Evolutionary conservation across 2,329 filamentous ascomycete species (phyloP).

Genomic region (Lasiodiplodia hormozganensis): DNA sequence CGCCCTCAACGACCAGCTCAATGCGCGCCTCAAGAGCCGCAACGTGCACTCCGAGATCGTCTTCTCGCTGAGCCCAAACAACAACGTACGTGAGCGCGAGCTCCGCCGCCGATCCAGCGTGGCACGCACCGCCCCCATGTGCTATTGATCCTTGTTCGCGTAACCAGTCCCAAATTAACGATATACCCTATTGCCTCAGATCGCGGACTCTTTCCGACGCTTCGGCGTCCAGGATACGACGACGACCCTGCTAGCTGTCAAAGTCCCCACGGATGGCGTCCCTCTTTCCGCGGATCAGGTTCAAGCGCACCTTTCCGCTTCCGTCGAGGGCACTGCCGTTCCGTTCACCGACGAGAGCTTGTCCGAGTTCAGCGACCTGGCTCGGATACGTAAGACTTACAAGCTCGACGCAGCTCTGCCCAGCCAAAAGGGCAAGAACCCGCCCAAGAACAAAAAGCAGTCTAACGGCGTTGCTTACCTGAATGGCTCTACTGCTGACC

Average conservation of each 20-base stretch:
- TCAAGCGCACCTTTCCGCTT: slow-evolving; percentile 65
- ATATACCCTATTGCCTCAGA: slow-evolving; percentile 59
- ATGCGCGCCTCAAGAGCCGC: slow-evolving; percentile 72
- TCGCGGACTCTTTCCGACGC: slow-evolving; percentile 86
- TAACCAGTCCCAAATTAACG: slow-evolving; percentile 17
- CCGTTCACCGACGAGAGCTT: slow-evolving; percentile 71
- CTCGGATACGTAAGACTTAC: slow-evolving; percentile 70
- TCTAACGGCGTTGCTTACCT: slow-evolving; percentile 29
- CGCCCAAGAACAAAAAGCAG: slow-evolving; percentile 43
- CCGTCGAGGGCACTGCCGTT: slow-evolving; percentile 67
- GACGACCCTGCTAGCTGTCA: slow-evolving; percentile 78
- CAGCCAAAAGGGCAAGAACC: slow-evolving; percentile 35
- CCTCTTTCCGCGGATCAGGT: slow-evolving; percentile 54
- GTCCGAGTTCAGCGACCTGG: slow-evolving; percentile 44
- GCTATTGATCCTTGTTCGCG: neutral
- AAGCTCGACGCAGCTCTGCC: slow-evolving; percentile 71
- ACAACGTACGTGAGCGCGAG: slow-evolving; percentile 67
- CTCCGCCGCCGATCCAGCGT: slow-evolving; percentile 9
- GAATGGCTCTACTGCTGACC: slow-evolving; percentile 18
- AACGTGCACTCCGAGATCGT: slow-evolving; percentile 93
- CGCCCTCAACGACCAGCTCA: slow-evolving; percentile 71
- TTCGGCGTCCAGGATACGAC: slow-evolving; percentile 81
- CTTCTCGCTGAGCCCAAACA: slow-evolving; percentile 77
- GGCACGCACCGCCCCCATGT: slow-evolving; percentile 17
- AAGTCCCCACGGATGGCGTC: slow-evolving; percentile 65